A percentile compares a stretch with the other conserved stretches of the same genome.
These are phyloP conservation scores for Thamnidium elegans DNA, from an alignment of 192 early-diverging fungal genomes.

Conservation along the genomic window DNA sequence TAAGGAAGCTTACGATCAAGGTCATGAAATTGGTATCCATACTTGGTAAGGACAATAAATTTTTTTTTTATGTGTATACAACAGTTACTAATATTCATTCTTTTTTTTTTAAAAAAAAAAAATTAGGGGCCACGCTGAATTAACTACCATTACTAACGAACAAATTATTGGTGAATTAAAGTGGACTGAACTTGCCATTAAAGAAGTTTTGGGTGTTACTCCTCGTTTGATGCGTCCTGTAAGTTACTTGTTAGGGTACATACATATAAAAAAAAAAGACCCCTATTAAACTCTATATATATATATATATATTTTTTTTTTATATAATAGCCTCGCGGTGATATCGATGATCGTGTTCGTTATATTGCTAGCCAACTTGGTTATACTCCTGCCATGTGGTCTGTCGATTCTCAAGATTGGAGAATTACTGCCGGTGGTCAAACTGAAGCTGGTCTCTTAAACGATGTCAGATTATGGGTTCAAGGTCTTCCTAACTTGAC, in stretches of 20 bases:
- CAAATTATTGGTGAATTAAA: slow-evolving; percentile 64
- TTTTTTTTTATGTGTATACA: no score
- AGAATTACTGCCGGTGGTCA: neutral
- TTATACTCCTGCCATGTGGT: slow-evolving; percentile 40
- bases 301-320: no score
- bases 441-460: slow-evolving; percentile 35
- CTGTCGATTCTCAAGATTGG: slow-evolving; percentile 25
- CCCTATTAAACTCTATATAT: neutral
- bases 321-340: slow-evolving; percentile 4
- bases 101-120: neutral
- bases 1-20: slow-evolving; percentile 33
- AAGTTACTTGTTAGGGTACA: slow-evolving; percentile 2
- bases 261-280: neutral
- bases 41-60: slow-evolving; percentile 35
- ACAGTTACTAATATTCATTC: neutral
- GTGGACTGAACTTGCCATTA: slow-evolving; percentile 60
- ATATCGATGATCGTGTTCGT: slow-evolving; percentile 18
- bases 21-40: slow-evolving; percentile 39
- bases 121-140: slow-evolving; percentile 49
- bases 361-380: slow-evolving; percentile 49
- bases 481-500: slow-evolving; percentile 21
- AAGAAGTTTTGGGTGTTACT: slow-evolving; percentile 43
- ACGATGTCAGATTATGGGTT: slow-evolving; percentile 30
- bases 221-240: slow-evolving; percentile 48
- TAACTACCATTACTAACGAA: slow-evolving; percentile 61